Evolutionary conservation across 345 rosid species (phyloP).

Genomic region (Eucalyptus paniculata): DNA sequence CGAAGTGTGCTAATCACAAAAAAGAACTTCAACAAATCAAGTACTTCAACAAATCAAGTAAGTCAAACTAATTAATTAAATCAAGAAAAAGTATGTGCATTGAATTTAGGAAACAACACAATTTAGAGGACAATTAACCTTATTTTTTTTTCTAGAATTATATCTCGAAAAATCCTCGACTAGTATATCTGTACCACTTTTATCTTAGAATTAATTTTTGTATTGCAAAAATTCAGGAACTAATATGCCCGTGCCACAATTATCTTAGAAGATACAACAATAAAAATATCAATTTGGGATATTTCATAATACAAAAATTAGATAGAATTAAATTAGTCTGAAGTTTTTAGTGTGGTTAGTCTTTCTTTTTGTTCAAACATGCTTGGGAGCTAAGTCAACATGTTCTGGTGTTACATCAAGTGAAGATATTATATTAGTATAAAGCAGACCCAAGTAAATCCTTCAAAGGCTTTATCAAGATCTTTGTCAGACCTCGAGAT

Average conservation of each 20-base stretch:
- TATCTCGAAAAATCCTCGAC: neutral
- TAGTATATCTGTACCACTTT: accelerated
- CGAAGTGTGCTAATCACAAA: neutral
- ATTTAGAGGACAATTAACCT: neutral
- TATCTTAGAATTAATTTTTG: accelerated
- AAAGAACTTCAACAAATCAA: neutral
- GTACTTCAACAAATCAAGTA: accelerated
- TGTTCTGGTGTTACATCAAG: neutral
- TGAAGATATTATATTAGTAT: neutral
- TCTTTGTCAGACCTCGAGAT: too few species aligned
- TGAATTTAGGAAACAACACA: neutral
- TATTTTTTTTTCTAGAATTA: neutral
- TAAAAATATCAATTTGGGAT: accelerated
- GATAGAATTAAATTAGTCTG: neutral
- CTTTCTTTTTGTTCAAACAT: neutral
- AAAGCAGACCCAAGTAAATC: accelerated
- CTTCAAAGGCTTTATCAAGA: too few species aligned
- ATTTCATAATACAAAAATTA: neutral
- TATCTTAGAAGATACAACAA: neutral
- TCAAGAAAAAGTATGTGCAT: neutral
- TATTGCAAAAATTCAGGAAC: accelerated
- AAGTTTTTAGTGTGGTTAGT: neutral
- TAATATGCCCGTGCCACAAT: accelerated
- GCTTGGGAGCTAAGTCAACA: neutral
- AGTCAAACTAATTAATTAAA: neutral